Percentiles rank a stretch among this genome's conserved stretches.
Conservation (phyloP, 148 eudicot genomes). For the Arbutus unedo region DNA sequence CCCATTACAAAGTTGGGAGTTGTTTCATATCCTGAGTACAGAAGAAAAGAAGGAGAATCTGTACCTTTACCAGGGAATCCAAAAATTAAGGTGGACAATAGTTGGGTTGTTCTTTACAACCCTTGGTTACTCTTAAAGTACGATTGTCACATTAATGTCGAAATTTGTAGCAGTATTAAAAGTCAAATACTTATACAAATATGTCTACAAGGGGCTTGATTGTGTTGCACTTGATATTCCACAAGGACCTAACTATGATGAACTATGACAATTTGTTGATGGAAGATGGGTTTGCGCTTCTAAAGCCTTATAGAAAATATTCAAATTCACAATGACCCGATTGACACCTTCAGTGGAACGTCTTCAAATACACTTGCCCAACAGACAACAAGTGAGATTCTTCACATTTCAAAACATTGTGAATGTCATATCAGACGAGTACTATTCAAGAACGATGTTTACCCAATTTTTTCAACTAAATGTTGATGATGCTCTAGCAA, state of each 20-base stretch:
- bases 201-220: neutral
- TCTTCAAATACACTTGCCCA: neutral
- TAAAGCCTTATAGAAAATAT: neutral
- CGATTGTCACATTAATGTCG: neutral
- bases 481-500: neutral
- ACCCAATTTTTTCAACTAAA: neutral
- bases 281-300: neutral
- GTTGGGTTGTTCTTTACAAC: neutral
- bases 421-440: neutral
- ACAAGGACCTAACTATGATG: neutral
- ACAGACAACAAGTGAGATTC: neutral
- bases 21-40: neutral
- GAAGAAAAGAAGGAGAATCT: neutral
- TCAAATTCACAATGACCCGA: neutral
- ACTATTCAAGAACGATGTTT: neutral
- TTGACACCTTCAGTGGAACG: neutral
- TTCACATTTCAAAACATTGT: neutral
- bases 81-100: neutral
- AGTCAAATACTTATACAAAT: constrained; percentile 1
- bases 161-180: neutral
- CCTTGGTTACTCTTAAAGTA: neutral
- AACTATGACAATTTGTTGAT: neutral
- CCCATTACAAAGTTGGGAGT: neutral
- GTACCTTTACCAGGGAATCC: neutral
- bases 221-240: neutral